Percentiles rank a stretch among this genome's conserved stretches.
Conservation (phyloP, 345 rosid species). For the Eucalyptus microcorys region DNA sequence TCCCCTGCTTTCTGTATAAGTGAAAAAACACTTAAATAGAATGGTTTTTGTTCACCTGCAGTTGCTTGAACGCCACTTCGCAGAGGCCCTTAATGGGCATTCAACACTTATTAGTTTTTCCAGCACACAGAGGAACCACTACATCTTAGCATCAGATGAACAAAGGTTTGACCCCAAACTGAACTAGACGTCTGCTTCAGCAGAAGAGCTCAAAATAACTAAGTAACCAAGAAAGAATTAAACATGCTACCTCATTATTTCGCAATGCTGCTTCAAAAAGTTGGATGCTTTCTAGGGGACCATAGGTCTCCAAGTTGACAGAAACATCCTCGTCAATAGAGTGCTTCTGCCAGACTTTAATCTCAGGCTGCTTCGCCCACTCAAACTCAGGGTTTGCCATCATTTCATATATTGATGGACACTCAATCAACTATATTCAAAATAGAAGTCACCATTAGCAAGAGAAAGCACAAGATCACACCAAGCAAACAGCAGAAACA, state of each 20-base stretch:
- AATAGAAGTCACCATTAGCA: background rate
- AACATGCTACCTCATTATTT: conserved; percentile 51
- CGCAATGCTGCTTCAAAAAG: conserved; percentile 63
- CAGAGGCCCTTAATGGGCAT: background rate
- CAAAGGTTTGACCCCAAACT: background rate
- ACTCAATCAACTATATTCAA: conserved; percentile 53
- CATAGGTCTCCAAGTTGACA: conserved; percentile 46
- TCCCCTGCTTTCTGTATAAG: background rate
- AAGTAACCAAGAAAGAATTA: background rate
- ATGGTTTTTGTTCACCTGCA: background rate
- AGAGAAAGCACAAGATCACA: background rate
- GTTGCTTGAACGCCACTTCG: background rate
- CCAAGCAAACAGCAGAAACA: background rate
- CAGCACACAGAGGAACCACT: background rate
- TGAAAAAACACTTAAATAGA: background rate
- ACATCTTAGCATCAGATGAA: background rate
- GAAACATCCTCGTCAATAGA: conserved; percentile 26
- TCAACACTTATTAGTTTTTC: background rate
- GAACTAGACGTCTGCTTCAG: background rate
- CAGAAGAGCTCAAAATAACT: background rate
- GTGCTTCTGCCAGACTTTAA: conserved; percentile 61
- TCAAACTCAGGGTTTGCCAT: conserved; percentile 67
- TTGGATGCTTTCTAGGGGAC: conserved; percentile 29
- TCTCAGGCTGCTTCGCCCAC: conserved; percentile 58
- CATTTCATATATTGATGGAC: conserved; percentile 91